Base-by-base conservation (phyloP, 257 asterid genomes). In the Ilex aquifolium region DNA sequence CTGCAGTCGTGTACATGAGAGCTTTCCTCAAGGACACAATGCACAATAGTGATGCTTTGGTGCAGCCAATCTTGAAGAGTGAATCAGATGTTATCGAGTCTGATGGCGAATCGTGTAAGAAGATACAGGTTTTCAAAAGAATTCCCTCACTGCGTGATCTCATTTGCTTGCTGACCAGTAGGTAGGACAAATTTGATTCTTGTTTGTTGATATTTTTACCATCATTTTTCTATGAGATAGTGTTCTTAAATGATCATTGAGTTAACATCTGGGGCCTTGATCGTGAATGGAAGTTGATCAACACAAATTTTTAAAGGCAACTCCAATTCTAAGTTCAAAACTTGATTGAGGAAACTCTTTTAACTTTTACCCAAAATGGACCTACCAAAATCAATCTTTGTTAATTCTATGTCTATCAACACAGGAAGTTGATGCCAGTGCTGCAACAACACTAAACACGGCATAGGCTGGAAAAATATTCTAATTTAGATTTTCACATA, bases 1-100 rank as follows among this genome's bases (percentile, higher is more conserved):
- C 64, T 7, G 88, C 88, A 3, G 80, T 80, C 5, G 74, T 79
- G 10, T 85, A 80, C 79, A 76, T 85, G 88, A 76, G 79, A 51
- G 15, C 78, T 6, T 82, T 82, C 56, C 89, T 82, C 1, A 59
- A 65, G 67, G 87, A 82, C 0, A 68, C 72, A 2, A 31, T 52
- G 48, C 42, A 46, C 30, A 48, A 15, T 5, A 42, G 13, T 13
- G 77, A 74, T 44, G 53, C 36, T 42, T 60, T 67, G 14, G 59
- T 56, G 44, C 17, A 31, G 40, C 71, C 71, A 30, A 48, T 66
- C 52, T 29, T 67, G 56, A 55, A 31, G 4, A 13, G 9, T 44
- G 4, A 42, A 60, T 27, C 58, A 75, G 3, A 78, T 66, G 42
- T 59, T 60, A 54, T 76, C 74, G 10, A 65, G 73, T 6, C 42